Conservation (phyloP, 495 filamentous ascomycete species). For the Xylaria bambusicola region DNA sequence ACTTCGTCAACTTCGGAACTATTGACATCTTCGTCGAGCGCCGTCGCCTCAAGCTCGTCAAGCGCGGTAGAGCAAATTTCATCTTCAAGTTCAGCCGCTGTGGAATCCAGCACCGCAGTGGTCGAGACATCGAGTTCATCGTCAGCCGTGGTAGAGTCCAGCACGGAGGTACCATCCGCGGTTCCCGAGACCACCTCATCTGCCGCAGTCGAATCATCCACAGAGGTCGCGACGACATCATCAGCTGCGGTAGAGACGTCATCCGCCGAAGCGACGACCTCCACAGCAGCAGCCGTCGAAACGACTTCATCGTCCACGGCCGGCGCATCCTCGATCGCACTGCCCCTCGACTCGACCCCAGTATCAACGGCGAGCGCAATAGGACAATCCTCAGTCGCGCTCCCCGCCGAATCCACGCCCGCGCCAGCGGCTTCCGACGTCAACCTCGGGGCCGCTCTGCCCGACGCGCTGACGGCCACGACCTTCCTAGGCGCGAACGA, state of each 20-base stretch:
- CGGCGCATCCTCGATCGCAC: conserved; percentile 14
- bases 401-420: conserved; percentile 21
- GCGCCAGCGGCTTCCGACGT: conserved; percentile 23
- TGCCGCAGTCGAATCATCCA: no score
- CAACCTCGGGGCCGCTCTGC: conserved; percentile 13
- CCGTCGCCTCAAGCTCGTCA: conserved; percentile 11
- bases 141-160: background rate
- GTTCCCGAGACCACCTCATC: background rate
- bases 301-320: conserved; percentile 7
- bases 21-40: conserved; percentile 7
- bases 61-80: background rate
- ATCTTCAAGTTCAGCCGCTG: conserved; percentile 14
- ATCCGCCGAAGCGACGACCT: background rate
- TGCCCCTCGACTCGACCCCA: no score
- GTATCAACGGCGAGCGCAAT: no score
- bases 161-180: background rate
- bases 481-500: conserved; percentile 23
- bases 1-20: background rate
- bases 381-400: conserved; percentile 20
- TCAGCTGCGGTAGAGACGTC: no score
- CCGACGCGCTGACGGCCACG: conserved; percentile 17
- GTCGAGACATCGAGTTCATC: background rate
- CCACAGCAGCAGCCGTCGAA: conserved; percentile 9
- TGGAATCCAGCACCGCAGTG: background rate
- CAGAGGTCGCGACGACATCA: no score